Base-by-base conservation (phyloP, 1,284 basidiomycete species). In the Leucoagaricus sp. region DNA sequence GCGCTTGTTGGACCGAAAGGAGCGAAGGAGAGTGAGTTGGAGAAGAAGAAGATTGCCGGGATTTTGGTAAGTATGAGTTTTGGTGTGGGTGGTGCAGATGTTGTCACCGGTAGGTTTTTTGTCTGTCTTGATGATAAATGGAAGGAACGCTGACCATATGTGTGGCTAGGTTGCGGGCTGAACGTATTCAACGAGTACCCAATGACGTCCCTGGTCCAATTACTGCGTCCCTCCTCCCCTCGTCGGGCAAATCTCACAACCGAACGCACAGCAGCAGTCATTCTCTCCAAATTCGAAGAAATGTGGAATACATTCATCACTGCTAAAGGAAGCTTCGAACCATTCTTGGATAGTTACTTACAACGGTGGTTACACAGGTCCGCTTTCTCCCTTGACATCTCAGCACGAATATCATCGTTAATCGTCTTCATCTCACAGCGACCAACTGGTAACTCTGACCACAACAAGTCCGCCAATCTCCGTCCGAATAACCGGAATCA, bases 11-110 rank as follows among this genome's bases (percentile, higher is more conserved):
- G 54, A 2, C 38, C 48, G 15, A 49, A 40, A 21, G 54, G 54
- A 1, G 21, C 26, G 8, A 79, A 78, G 12, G 76, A 78, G 61
- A 80, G 54, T 3, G 41, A 29, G 8, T 79, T 78, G 13, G 76
- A 78, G 61, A 80, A 77, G 63, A 87, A 77, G 67, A 98, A 98
- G 72, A 75, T 97, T 31, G 94, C 93, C 0, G 96, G 97, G 0
- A 91, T 98, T 23, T 76, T 99, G 19, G 93, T 99, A 46, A 96
- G 92, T 65, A 94, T 93, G 13, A 92, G 84, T 64, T 96, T 93
- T 64, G 76, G 79, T 15, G 84, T 84, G 2, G 86, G 86, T 0
- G 79, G 82, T 48, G 89, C 89, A 54, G 85, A 91, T 45, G 75
- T 98, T 38, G 80, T 97, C 28, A 84, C 96, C 21, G 94, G 94